Conservation (phyloP, 2,329 filamentous ascomycete genomes). For the Zymoseptoria ardabiliae region DNA sequence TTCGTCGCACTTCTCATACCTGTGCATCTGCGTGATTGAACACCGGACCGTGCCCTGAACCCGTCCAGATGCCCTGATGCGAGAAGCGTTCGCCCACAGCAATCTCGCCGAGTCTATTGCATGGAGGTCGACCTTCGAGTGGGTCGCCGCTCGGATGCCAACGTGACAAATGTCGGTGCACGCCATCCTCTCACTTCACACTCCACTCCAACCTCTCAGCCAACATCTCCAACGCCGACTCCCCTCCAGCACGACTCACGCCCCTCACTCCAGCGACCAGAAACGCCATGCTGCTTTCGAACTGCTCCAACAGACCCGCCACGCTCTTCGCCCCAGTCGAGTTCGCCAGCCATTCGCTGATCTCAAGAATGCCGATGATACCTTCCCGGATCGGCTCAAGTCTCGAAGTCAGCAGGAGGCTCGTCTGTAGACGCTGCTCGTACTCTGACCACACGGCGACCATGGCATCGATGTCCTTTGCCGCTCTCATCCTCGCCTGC, state of each 20-base stretch:
- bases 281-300: slow-evolving; percentile 61
- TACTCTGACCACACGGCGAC: slow-evolving; percentile 60
- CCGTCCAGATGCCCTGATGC: too few relatives aligned
- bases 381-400: slow-evolving; percentile 64
- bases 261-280: slow-evolving; percentile 65
- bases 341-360: slow-evolving; percentile 47
- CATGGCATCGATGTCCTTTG: slow-evolving; percentile 76
- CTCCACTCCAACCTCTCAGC: slow-evolving; percentile 64
- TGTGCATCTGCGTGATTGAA: too few relatives aligned
- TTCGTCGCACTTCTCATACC: too few relatives aligned
- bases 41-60: too few relatives aligned
- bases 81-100: too few relatives aligned
- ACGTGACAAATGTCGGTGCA: neutral
- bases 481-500: slow-evolving; percentile 48
- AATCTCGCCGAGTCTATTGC: too few relatives aligned
- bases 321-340: slow-evolving; percentile 37
- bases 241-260: slow-evolving; percentile 65
- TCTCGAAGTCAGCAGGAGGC: slow-evolving; percentile 62
- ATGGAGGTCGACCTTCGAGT: too few relatives aligned
- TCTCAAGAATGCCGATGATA: slow-evolving; percentile 68
- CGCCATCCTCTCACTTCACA: neutral
- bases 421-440: slow-evolving; percentile 54
- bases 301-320: slow-evolving; percentile 55
- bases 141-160: too few relatives aligned
- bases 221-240: slow-evolving; percentile 69